Evolutionary conservation across 441 rosid genomes (phyloP).

Genomic region (Jatropha multifida): DNA sequence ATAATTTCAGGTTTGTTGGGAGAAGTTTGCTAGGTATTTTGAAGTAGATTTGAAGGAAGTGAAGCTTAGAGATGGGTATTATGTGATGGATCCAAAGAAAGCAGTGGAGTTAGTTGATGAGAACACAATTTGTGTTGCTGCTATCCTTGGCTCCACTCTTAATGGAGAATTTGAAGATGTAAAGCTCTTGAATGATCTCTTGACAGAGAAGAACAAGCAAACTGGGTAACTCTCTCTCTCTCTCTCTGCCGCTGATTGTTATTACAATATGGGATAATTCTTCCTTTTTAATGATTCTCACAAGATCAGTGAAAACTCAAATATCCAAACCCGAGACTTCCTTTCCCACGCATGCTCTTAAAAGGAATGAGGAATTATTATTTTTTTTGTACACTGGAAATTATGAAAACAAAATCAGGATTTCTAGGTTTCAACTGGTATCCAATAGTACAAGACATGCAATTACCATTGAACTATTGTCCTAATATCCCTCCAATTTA

Average conservation of each 20-base stretch:
- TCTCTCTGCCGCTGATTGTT: background rate
- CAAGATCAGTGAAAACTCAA: too few species aligned
- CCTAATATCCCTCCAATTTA: too few species aligned
- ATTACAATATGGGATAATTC: background rate
- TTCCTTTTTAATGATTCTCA: too few species aligned
- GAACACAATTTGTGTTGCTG: slow-evolving; percentile 91
- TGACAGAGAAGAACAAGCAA: slow-evolving; percentile 57
- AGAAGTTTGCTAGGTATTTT: slow-evolving; percentile 88
- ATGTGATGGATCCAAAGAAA: slow-evolving; percentile 81
- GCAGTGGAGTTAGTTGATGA: slow-evolving; percentile 94
- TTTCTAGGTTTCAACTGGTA: too few species aligned
- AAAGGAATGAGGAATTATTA: too few species aligned
- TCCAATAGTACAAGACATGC: too few species aligned
- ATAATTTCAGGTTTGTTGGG: slow-evolving; percentile 69
- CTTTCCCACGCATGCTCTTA: too few species aligned
- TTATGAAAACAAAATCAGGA: too few species aligned
- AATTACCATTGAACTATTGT: too few species aligned
- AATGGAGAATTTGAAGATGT: slow-evolving; percentile 93
- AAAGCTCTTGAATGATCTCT: slow-evolving; percentile 67
- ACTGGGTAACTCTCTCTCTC: slow-evolving; percentile 51
- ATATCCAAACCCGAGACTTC: too few species aligned
- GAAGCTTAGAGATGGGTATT: slow-evolving; percentile 77
- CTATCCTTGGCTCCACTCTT: slow-evolving; percentile 85
- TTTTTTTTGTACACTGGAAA: too few species aligned
- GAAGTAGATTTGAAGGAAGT: slow-evolving; percentile 90